These are phyloP conservation scores for Annulohypoxylon bovei DNA, from an alignment of 495 filamentous ascomycete species.

Conservation along the genomic window DNA sequence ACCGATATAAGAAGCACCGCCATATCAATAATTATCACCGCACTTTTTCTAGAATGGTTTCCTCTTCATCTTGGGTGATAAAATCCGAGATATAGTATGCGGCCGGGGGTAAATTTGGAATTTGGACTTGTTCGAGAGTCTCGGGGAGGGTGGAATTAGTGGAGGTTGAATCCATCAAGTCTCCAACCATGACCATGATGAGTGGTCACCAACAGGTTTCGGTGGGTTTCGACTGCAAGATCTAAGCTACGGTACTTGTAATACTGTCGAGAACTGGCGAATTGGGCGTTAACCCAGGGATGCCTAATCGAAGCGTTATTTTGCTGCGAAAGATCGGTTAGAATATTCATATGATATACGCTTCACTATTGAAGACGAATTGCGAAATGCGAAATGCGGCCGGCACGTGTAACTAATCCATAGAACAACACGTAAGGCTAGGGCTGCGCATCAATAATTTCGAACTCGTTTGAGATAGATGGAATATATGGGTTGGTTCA, in stretches of 20 bases:
- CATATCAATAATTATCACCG: slow-evolving; percentile 1
- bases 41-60: slow-evolving; percentile 74
- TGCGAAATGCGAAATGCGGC: not conserved
- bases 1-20: not conserved
- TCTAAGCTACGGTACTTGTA: slow-evolving; percentile 19
- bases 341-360: slow-evolving; percentile 12
- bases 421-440: slow-evolving; percentile 26
- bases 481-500: slow-evolving; percentile 17
- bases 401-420: slow-evolving; percentile 20
- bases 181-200: slow-evolving; percentile 28
- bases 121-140: slow-evolving; percentile 62
- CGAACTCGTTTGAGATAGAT: slow-evolving; percentile 36
- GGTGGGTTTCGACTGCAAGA: slow-evolving; percentile 23
- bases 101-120: slow-evolving; percentile 67
- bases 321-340: slow-evolving; percentile 7
- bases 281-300: slow-evolving; percentile 20
- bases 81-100: slow-evolving; percentile 92
- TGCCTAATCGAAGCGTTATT: not conserved
- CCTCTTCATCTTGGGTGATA: slow-evolving; percentile 80
- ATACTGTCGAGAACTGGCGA: slow-evolving; percentile 17
- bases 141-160: slow-evolving; percentile 45
- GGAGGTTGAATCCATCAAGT: not conserved
- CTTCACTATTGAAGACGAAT: slow-evolving; percentile 24
- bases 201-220: slow-evolving; percentile 9
- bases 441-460: slow-evolving; percentile 34